Base-by-base conservation (phyloP, 495 filamentous ascomycete genomes). In the Pseudevernia furfuracea region DNA sequence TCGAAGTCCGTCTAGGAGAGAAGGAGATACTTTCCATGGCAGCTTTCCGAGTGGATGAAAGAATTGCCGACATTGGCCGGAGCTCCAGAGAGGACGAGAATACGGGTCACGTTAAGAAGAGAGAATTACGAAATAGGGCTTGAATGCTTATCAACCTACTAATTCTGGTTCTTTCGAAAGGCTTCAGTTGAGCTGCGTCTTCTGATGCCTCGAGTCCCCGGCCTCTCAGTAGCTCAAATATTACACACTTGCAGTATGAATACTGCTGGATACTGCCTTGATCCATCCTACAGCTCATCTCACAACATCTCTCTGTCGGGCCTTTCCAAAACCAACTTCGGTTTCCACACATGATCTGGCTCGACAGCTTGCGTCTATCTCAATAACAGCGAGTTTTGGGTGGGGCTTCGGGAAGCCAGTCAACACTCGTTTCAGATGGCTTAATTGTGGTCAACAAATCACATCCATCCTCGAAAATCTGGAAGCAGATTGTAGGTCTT, bases 1-100 rank as follows among this genome's bases (percentile, higher is more conserved):
- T 90, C 5, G 77, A 88, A 66, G 89, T 96, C 43, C 83, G 92
- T 56, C 74, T 85, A 43, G 92, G 92, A 12, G 92, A 96, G 74
- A 96, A 95, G 71, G 76, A 81, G 61, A 77, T 96, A n/a, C 64
- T 85, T 72, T 72, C 79, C 76, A 76, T 77, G 70, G 80, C 77
- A 76, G 21, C 66, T 67, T 36, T 72, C 73, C 43, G 71, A 75
- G 67, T 66, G 15, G 63, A 62, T 34, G 39, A 52, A 38, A 63
- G 14, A 25, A 52, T 63, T 44, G 41, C 52, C n/a, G 58, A 36
- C 11, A 4, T 32, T 46, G 32, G 38, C 12, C 30, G 37, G 21
- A 34, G 53, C 39, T 28, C n/a, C 10, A 41, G 43, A 41, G 34
- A 58, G 32, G 37, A 60, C 8, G 30, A 62, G 53, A 17, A 21